phyloP scores from a whole-genome alignment of 192 early-diverging fungal genomes.

The Coemansia asiatica region DNA sequence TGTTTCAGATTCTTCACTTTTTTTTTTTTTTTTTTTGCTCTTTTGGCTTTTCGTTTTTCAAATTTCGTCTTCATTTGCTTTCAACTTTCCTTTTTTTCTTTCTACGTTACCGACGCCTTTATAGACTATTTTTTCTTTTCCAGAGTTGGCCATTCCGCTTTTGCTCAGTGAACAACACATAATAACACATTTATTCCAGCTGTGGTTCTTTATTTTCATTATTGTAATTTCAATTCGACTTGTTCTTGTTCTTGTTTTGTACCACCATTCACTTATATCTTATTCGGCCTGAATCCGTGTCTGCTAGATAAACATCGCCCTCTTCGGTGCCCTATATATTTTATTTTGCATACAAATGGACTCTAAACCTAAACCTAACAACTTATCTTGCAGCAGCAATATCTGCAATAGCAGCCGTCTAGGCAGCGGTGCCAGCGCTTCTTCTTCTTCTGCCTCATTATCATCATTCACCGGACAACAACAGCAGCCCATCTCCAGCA shows the following conservation, averaged over 20 bases:
- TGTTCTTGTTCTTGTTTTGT: too few species aligned
- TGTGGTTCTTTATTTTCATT: too few species aligned
- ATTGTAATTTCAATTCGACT: too few species aligned
- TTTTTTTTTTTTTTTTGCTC: background rate
- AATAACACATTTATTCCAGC: too few species aligned
- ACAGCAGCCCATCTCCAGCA: too few species aligned
- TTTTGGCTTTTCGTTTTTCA: conserved; percentile 4
- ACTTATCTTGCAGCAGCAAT: background rate
- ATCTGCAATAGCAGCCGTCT: background rate
- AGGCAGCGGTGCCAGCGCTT: background rate
- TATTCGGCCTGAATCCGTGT: background rate
- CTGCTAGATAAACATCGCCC: background rate
- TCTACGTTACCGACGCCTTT: too few species aligned
- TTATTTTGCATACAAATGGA: background rate
- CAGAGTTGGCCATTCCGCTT: too few species aligned
- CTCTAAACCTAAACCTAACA: background rate
- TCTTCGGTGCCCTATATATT: too few species aligned
- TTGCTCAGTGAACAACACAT: too few species aligned
- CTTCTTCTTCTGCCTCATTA: too few species aligned
- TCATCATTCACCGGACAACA: too few species aligned
- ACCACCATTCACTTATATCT: background rate
- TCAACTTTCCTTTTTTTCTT: background rate
- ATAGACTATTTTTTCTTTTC: conserved; percentile 12
- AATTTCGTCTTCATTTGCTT: background rate
- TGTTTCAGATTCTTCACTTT: conserved; percentile 11